These are phyloP conservation scores for Penicillium robsamsonii DNA, from an alignment of 495 filamentous ascomycete species.

Conservation along the genomic window DNA sequence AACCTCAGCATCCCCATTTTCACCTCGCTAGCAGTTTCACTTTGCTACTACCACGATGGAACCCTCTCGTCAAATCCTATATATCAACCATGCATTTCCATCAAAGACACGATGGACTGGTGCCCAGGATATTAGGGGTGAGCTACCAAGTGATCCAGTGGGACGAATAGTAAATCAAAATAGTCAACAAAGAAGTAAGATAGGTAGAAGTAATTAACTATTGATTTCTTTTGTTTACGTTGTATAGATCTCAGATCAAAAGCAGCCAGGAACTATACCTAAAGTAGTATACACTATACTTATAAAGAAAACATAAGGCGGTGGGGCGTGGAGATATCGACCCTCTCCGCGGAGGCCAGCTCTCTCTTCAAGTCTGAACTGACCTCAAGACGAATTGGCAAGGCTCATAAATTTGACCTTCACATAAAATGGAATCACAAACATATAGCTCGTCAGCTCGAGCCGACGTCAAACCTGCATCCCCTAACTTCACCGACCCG, in stretches of 20 bases:
- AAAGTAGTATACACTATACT: neutral
- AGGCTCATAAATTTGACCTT: neutral
- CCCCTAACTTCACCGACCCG: conserved; percentile 62
- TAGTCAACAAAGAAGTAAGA: neutral
- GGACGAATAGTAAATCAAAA: neutral
- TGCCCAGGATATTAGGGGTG: neutral
- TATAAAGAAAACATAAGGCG: conserved; percentile 4
- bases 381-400: neutral
- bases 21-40: no score
- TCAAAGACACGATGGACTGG: no score
- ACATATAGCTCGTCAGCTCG: conserved; percentile 19
- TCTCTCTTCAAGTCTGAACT: neutral
- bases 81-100: no score
- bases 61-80: no score
- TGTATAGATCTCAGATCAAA: neutral
- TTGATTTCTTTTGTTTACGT: neutral
- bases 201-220: neutral
- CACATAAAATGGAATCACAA: conserved; percentile 20
- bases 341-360: conserved; percentile 13
- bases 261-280: neutral
- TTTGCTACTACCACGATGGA: no score
- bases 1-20: no score
- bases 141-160: neutral
- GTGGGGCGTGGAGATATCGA: conserved; percentile 11
- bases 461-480: conserved; percentile 39